Base-by-base conservation (phyloP, 2,329 filamentous ascomycete species). In the Penicillium sp. region DNA sequence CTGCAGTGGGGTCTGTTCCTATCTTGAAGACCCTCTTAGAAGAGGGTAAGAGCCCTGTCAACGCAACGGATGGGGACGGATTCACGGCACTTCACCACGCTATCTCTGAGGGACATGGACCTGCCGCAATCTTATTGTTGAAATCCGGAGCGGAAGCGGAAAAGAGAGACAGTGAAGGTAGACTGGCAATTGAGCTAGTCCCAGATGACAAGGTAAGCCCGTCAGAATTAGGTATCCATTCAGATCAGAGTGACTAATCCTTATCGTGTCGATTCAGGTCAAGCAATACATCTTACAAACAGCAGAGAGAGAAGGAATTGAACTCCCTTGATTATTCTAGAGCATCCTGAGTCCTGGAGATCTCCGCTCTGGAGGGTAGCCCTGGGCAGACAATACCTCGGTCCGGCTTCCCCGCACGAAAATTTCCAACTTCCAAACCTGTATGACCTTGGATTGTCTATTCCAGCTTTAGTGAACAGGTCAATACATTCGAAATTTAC, bases 41-140 rank as follows among this genome's bases (percentile, higher is more conserved):
- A 66, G 84, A 89, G 64, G 82, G 80, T 62, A 82, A 81, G 61
- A 96, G 90, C 62, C 92, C 93, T 0, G 70, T 97, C 24, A 90
- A 96, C 73, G 87, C 91, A 2, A 87, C 88, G 2, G 94, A 99
- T 76, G 79, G 80, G 35, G 86, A 91, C 63, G 93, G 93, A 1
- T 86, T 89, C 71, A 97, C 94, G 24, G 88, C 94, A 4, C 79
- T 99, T 66, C 94, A 99, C 75, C 94, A 99, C 70, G 78, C 78
- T 8, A 74, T 81, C 49, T 76, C 77, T 1, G 79, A 81, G 69
- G 85, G 85, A 0, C 82, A 86, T 70, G 85, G 92, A 1, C 92
- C 97, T 73, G 86, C 90, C 4, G 94, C 94, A 0, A 79, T 97
- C 45, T 82, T 88, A 20, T 76, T 99, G 59, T 76, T 99, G 38